Evolutionary conservation across 306 rosid genomes (phyloP).

Genomic region (Sphenostylis stenocarpa): DNA sequence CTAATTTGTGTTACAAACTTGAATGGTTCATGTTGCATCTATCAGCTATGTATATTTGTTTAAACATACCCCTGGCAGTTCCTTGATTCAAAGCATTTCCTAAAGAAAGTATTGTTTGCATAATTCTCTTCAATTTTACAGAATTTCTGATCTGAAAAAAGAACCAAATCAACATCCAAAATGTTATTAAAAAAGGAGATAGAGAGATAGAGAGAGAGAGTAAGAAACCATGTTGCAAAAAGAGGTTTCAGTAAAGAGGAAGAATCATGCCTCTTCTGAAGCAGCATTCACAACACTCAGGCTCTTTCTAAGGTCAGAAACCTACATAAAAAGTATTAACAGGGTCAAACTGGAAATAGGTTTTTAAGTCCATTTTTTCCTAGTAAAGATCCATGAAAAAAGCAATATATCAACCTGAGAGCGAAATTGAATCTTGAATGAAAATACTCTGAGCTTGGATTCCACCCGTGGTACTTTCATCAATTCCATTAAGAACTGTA

Average conservation of each 20-base stretch:
- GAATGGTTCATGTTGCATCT: slow-evolving; percentile 17
- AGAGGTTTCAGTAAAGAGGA: slow-evolving; percentile 30
- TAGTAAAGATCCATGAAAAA: slow-evolving; percentile 1
- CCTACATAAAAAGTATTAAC: slow-evolving; percentile 55
- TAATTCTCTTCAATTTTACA: slow-evolving; percentile 83
- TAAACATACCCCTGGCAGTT: slow-evolving; percentile 84
- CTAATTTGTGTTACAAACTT: not conserved
- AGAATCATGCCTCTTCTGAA: slow-evolving; percentile 75
- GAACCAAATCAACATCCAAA: slow-evolving; percentile 30
- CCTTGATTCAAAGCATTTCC: slow-evolving; percentile 99
- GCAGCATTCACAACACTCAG: slow-evolving; percentile 67
- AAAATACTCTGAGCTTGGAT: slow-evolving; percentile 83
- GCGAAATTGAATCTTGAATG: slow-evolving; percentile 80
- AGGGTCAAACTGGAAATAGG: slow-evolving; percentile 27
- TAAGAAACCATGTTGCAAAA: slow-evolving; percentile 15
- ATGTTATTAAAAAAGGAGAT: not conserved
- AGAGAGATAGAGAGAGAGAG: not conserved
- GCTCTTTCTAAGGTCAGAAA: slow-evolving; percentile 73
- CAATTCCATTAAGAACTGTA: slow-evolving; percentile 73
- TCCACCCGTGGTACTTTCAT: slow-evolving; percentile 93
- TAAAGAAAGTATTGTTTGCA: slow-evolving; percentile 93
- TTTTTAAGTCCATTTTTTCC: slow-evolving; percentile 16
- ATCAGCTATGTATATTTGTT: slow-evolving; percentile 24
- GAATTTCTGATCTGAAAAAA: slow-evolving; percentile 77
- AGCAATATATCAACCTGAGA: slow-evolving; percentile 65